Evolutionary conservation across 495 filamentous ascomycete species (phyloP).

Genomic region (Xylaria castorea): DNA sequence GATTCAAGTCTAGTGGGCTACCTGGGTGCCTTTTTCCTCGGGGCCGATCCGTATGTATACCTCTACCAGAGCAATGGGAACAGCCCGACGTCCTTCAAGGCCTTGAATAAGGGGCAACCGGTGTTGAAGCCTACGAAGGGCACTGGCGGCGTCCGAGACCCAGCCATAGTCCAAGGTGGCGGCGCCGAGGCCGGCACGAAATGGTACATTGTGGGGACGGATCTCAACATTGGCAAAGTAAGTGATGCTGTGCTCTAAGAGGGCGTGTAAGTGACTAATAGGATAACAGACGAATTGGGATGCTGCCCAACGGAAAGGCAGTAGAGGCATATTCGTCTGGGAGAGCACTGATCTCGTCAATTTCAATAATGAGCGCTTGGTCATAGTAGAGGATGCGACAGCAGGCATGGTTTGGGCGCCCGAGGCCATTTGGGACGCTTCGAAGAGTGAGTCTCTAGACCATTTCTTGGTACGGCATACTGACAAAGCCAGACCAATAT

Average conservation of each 20-base stretch:
- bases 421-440: slow-evolving; percentile 59
- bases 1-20: slow-evolving; percentile 53
- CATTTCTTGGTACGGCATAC: not conserved
- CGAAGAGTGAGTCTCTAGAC: slow-evolving; percentile 41
- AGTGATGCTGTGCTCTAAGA: not conserved
- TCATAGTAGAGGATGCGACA: slow-evolving; percentile 54
- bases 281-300: slow-evolving; percentile 55
- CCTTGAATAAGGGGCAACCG: slow-evolving; percentile 54
- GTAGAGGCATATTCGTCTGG: slow-evolving; percentile 60
- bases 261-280: slow-evolving; percentile 19
- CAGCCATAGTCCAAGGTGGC: slow-evolving; percentile 54
- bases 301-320: slow-evolving; percentile 56
- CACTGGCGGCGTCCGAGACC: slow-evolving; percentile 58
- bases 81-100: slow-evolving; percentile 53
- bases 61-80: slow-evolving; percentile 62
- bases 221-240: slow-evolving; percentile 58
- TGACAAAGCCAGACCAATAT: slow-evolving; percentile 48
- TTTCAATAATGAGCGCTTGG: slow-evolving; percentile 56
- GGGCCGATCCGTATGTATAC: slow-evolving; percentile 59
- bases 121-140: slow-evolving; percentile 57
- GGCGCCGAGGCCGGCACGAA: slow-evolving; percentile 56
- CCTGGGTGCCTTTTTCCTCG: slow-evolving; percentile 60
- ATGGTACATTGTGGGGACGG: slow-evolving; percentile 63
- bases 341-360: slow-evolving; percentile 58
- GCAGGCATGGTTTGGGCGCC: slow-evolving; percentile 66